phyloP scores from a whole-genome alignment of 192 early-diverging fungal species.

The Entomortierella chlamydospora region DNA sequence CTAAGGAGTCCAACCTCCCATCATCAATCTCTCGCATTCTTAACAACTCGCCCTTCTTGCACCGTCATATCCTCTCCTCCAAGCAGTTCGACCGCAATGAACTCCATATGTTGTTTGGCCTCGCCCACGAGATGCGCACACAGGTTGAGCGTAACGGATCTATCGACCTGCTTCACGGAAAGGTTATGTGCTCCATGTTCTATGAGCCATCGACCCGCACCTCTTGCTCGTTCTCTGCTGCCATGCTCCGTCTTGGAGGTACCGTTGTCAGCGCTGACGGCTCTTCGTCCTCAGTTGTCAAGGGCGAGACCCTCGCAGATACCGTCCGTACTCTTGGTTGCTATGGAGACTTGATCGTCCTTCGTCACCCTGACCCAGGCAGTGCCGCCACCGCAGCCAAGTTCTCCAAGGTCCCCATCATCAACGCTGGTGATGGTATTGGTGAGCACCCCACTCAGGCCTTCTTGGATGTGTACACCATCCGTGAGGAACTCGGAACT shows the following conservation, averaged over 20 bases:
- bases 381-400: conserved; percentile 86
- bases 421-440: conserved; percentile 97
- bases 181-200: conserved; percentile 95
- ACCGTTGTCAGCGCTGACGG: conserved; percentile 87
- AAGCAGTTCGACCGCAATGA: conserved; percentile 94
- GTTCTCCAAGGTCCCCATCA: conserved; percentile 89
- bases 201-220: conserved; percentile 98
- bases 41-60: conserved; percentile 86
- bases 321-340: conserved; percentile 93
- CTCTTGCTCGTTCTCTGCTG: conserved; percentile 92
- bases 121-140: conserved; percentile 97
- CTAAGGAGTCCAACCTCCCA: conserved; percentile 12
- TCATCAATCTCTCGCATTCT: conserved; percentile 57
- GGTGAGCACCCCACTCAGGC: conserved; percentile 99
- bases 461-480: conserved; percentile 83
- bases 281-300: conserved; percentile 89
- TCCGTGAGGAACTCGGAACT: conserved; percentile 91
- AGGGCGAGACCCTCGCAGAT: conserved; percentile 96
- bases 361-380: conserved; percentile 94
- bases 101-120: conserved; percentile 93
- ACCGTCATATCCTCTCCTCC: conserved; percentile 92
- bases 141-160: conserved; percentile 91
- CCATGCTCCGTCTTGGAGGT: conserved; percentile 94
- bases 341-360: conserved; percentile 92
- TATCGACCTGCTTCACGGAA: conserved; percentile 88